Percentiles rank a stretch among this genome's conserved stretches.
phyloP scores from a whole-genome alignment of 2,329 filamentous ascomycete genomes.

The Colletotrichum sp. region DNA sequence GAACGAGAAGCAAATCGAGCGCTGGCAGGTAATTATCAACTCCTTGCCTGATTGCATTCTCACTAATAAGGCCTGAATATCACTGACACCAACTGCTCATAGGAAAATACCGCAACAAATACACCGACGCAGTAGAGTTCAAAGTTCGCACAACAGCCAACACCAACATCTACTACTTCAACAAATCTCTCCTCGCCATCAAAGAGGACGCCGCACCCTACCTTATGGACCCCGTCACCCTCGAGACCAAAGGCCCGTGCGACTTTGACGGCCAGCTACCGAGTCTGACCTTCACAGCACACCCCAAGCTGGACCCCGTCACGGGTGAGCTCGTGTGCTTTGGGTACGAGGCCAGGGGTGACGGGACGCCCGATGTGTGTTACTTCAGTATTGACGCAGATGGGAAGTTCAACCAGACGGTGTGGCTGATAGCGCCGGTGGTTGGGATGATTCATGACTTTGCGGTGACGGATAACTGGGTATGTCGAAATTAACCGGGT shows the following conservation, averaged over 20 bases:
- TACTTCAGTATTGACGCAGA: constrained; percentile 33
- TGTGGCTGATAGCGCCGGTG: constrained; percentile 39
- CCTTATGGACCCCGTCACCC: constrained; percentile 41
- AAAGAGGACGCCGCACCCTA: constrained; percentile 53
- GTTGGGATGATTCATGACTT: constrained; percentile 47
- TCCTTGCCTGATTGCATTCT: neutral
- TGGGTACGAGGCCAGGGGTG: constrained; percentile 45
- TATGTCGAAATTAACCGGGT: constrained; percentile 3
- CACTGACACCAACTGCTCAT: constrained; percentile 26
- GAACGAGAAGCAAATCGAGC: constrained; percentile 39
- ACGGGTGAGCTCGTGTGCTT: constrained; percentile 44
- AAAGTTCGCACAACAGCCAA: constrained; percentile 46
- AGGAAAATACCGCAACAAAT: constrained; percentile 44
- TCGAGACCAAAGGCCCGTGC: constrained; percentile 44
- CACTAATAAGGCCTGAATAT: neutral
- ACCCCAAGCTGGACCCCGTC: constrained; percentile 45
- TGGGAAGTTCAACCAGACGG: constrained; percentile 33
- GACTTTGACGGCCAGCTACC: constrained; percentile 46
- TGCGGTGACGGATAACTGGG: constrained; percentile 44
- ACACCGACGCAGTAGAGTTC: constrained; percentile 35
- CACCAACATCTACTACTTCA: constrained; percentile 56
- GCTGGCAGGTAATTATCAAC: neutral
- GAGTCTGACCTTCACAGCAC: constrained; percentile 43
- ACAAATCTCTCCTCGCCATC: constrained; percentile 48
- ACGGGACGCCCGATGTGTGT: constrained; percentile 41